Evolutionary conservation across 768 basidiomycete species (phyloP).

Genomic region (Naganishia friedmannii): DNA sequence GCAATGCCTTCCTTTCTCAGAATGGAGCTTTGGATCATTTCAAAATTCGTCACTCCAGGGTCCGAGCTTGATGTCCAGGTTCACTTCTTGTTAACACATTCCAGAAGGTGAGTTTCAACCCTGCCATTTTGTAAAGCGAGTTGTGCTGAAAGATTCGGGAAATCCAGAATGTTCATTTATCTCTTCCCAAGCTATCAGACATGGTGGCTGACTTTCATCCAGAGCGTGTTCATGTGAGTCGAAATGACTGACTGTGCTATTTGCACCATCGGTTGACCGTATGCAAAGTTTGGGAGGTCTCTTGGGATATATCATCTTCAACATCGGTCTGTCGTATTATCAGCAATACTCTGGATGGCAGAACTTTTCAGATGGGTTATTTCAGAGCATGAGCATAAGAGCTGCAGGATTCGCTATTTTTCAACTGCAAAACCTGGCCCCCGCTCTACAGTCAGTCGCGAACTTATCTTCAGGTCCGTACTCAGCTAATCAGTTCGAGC

Average conservation of each 20-base stretch:
- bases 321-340: constrained; percentile 40
- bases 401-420: constrained; percentile 45
- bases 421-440: constrained; percentile 37
- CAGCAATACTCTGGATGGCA: constrained; percentile 33
- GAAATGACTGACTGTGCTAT: too few relatives aligned
- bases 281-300: constrained; percentile 31
- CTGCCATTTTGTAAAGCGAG: too few relatives aligned
- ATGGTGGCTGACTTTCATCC: constrained; percentile 42
- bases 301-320: constrained; percentile 41
- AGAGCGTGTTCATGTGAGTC: constrained; percentile 42
- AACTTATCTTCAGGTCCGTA: too few relatives aligned
- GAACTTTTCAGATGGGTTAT: constrained; percentile 40
- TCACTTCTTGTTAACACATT: constrained; percentile 48
- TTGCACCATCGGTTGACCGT: too few relatives aligned
- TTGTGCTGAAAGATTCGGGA: not conserved
- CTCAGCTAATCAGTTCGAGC: not conserved
- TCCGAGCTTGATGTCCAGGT: constrained; percentile 39
- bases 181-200: constrained; percentile 49
- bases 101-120: constrained; percentile 39
- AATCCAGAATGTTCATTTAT: constrained; percentile 45
- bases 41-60: constrained; percentile 38
- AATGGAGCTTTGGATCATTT: constrained; percentile 43
- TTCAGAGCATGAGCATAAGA: constrained; percentile 44
- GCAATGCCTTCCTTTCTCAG: constrained; percentile 46
- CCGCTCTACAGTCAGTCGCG: constrained; percentile 38